Base-by-base conservation (phyloP, 805 yeast species). In the Saccharomyces kudriavzevii region DNA sequence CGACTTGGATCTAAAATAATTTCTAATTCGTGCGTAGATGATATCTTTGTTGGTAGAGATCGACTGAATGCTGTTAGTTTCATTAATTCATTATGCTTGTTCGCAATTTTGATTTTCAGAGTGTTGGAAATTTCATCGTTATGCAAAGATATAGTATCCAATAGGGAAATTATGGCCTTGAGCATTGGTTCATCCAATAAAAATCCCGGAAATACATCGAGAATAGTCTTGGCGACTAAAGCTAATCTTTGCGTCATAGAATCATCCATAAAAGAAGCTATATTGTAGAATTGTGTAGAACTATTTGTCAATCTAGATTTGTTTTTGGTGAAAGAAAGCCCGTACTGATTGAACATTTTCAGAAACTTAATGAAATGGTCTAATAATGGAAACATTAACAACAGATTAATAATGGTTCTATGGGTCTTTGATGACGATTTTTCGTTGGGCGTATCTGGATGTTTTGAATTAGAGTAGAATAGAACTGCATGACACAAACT, bases 401-500 rank as follows among this genome's bases (percentile, higher is more conserved):
- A 65, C n/a, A 79, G 66, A 52, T 77, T 77, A 13, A 63, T 51
- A 24, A 62, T 56, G 29, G 51, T 60, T 45, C 58, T 54, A 28
- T 60, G 58, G 22, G 28, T 48, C 43, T 58, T 56, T 10, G 54
- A 30, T 20, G 14, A 17, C 20, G 50, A 30, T 14, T 52, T 46
- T 11, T 20, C 25, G 14, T 30, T 31, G 5, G 20, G 29, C 3
- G 24, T 17, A 20, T 49, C 49, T 8, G 46, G 22, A 17, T 53
- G 35, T 17, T 49, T 49, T 9, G 29, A 22, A 10, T 45, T 24
- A 5, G 53, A 31, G 17, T 46, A 52, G 66, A 83, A 84, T 14
- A 89, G 66, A 26, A 88, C 72, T 2, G 87, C 79, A 69, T 91
- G 97, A 53, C 91, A 81, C 40, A 90, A 74, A 48, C 90, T 79